phyloP scores from a whole-genome alignment of 2,329 filamentous ascomycete genomes.

The Colletotrichum sp. region DNA sequence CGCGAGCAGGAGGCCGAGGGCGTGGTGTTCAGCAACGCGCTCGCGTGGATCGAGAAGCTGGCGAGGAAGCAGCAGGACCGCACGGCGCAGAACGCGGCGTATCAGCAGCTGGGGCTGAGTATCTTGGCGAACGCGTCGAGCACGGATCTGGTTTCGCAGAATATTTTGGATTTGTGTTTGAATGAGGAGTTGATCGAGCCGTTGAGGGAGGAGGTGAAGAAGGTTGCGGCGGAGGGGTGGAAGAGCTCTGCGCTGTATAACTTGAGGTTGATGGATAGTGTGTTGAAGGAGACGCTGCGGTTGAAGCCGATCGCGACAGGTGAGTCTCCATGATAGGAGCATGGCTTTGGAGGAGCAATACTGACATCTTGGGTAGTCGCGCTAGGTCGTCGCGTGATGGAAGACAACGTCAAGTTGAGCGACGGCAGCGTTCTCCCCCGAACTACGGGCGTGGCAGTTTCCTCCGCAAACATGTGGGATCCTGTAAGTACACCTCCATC shows the following conservation, averaged over 20 bases:
- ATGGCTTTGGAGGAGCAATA: too few species aligned
- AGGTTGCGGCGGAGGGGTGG: conserved; percentile 38
- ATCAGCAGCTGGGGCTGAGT: conserved; percentile 79
- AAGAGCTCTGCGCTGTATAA: conserved; percentile 39
- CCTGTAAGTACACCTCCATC: not conserved
- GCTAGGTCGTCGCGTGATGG: not conserved
- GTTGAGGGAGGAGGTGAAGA: conserved; percentile 45
- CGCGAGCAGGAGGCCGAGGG: conserved; percentile 28
- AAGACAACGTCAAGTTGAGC: not conserved
- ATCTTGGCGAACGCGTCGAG: conserved; percentile 57
- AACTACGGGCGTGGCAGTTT: not conserved
- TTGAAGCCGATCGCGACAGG: conserved; percentile 5
- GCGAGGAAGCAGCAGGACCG: conserved; percentile 37
- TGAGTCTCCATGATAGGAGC: not conserved
- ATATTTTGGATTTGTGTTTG: conserved; percentile 42
- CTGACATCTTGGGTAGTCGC: not conserved
- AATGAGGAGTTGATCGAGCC: conserved; percentile 43
- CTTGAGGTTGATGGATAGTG: conserved; percentile 44
- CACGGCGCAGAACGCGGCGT: conserved; percentile 67
- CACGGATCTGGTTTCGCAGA: conserved; percentile 37
- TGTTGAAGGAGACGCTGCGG: conserved; percentile 43
- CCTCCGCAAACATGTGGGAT: not conserved
- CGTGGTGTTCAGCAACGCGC: conserved; percentile 35
- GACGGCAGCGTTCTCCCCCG: conserved; percentile 1
- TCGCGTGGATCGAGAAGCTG: conserved; percentile 46